These are phyloP conservation scores for Aspergillus oerlinghausenensis DNA, from an alignment of 2,329 filamentous ascomycete species.

Conservation along the genomic window DNA sequence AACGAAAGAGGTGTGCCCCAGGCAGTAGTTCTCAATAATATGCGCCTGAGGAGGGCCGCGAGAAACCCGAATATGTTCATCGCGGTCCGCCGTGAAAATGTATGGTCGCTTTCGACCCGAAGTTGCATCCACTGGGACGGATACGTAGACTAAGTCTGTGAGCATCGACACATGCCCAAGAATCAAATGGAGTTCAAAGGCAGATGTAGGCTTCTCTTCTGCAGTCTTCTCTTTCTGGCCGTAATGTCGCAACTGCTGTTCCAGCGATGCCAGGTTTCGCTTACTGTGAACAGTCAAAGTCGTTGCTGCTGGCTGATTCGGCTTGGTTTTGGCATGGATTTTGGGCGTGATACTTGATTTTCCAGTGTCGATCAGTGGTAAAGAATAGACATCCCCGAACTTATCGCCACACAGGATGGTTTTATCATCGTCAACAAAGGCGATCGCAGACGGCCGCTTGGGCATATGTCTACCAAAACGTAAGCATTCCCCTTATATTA, in stretches of 20 bases:
- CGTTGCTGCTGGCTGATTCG: constrained; percentile 51
- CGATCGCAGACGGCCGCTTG: constrained; percentile 77
- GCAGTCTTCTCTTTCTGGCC: constrained; percentile 37
- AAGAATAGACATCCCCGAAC: constrained; percentile 89
- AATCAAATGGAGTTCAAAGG: constrained; percentile 72
- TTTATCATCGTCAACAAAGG: constrained; percentile 62
- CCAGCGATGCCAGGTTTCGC: constrained; percentile 54
- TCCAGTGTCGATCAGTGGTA: constrained; percentile 61
- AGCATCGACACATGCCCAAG: constrained; percentile 95
- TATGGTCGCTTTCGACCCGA: constrained; percentile 50
- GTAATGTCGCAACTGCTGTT: constrained; percentile 50
- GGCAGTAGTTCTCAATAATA: constrained; percentile 82
- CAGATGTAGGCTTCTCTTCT: constrained; percentile 46
- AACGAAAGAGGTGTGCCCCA: constrained; percentile 83
- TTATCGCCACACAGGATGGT: constrained; percentile 86
- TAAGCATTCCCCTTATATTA: constrained; percentile 5
- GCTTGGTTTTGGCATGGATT: constrained; percentile 22
- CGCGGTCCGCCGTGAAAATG: constrained; percentile 64
- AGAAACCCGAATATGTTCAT: constrained; percentile 85
- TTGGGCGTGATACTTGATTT: constrained; percentile 35
- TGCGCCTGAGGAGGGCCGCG: constrained; percentile 76
- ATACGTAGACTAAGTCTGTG: constrained; percentile 63
- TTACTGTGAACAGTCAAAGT: constrained; percentile 58
- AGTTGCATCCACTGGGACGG: constrained; percentile 39
- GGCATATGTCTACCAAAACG: constrained; percentile 64